Evolutionary conservation across 768 basidiomycete species (phyloP).

Genomic region (Neoboletus brunneissimus): DNA sequence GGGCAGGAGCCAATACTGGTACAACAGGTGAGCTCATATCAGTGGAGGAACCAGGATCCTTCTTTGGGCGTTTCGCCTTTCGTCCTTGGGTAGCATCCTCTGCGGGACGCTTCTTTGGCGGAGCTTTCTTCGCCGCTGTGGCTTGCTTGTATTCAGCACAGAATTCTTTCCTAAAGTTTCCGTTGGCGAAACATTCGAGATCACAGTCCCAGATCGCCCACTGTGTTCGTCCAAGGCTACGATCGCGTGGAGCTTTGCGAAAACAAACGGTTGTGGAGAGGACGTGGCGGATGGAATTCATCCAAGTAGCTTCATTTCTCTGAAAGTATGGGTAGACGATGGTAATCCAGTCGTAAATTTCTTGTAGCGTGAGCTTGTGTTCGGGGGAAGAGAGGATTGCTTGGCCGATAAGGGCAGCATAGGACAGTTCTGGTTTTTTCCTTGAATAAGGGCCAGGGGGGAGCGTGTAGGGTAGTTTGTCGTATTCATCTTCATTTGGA

Average conservation of each 20-base stretch:
- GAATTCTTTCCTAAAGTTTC: constrained; percentile 71
- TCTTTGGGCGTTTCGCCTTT: constrained; percentile 49
- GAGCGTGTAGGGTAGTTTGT: constrained; percentile 67
- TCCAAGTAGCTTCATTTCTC: constrained; percentile 92
- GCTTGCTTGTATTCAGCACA: constrained; percentile 39
- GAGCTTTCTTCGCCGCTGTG: constrained; percentile 27
- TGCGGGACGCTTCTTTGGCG: constrained; percentile 38
- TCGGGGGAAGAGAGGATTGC: constrained; percentile 84
- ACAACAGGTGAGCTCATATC: constrained; percentile 23
- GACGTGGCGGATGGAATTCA: constrained; percentile 97
- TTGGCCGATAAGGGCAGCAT: constrained; percentile 94
- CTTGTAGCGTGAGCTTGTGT: constrained; percentile 85
- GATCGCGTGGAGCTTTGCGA: constrained; percentile 77
- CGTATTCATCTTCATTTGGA: constrained; percentile 64
- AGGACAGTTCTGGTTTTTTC: constrained; percentile 82
- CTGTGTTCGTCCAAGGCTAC: constrained; percentile 74
- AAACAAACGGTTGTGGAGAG: constrained; percentile 90
- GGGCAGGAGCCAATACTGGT: constrained; percentile 19
- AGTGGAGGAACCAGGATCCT: constrained; percentile 26
- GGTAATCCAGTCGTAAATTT: constrained; percentile 96
- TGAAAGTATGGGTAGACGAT: constrained; percentile 93
- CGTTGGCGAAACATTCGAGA: constrained; percentile 76
- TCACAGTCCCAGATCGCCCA: constrained; percentile 89
- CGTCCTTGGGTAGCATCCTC: constrained; percentile 39
- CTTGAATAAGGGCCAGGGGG: constrained; percentile 82